Evolutionary conservation across 2,329 filamentous ascomycete species (phyloP).

Genomic region (Fusarium aywerte): DNA sequence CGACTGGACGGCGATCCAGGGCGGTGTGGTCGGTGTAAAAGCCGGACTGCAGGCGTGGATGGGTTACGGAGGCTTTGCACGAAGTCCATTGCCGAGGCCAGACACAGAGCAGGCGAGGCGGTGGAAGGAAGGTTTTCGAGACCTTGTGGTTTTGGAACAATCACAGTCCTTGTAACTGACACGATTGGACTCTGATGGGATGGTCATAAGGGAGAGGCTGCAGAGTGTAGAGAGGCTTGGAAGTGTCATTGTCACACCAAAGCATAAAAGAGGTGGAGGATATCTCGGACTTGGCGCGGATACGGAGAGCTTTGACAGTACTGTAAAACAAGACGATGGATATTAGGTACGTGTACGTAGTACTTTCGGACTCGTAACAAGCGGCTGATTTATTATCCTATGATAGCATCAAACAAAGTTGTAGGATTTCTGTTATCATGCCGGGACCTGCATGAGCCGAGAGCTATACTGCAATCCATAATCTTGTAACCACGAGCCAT

Average conservation of each 20-base stretch:
- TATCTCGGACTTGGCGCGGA: neutral
- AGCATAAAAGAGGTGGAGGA: slow-evolving; percentile 7
- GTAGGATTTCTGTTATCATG: neutral
- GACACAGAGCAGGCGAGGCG: slow-evolving; percentile 59
- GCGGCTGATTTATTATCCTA: neutral
- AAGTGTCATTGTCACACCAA: slow-evolving; percentile 24
- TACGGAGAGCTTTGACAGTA: slow-evolving; percentile 10
- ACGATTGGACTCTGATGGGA: slow-evolving; percentile 37
- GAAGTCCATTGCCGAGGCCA: slow-evolving; percentile 54
- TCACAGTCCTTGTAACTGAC: slow-evolving; percentile 55
- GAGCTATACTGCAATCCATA: neutral
- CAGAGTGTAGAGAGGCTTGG: no score
- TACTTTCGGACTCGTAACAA: slow-evolving; percentile 1
- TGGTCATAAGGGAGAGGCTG: slow-evolving; percentile 3
- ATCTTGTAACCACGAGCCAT: neutral
- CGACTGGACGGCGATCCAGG: slow-evolving; percentile 78
- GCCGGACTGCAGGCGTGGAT: slow-evolving; percentile 72
- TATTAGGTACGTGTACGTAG: neutral
- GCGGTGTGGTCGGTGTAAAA: slow-evolving; percentile 78
- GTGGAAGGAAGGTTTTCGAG: slow-evolving; percentile 68
- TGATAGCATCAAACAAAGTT: slow-evolving; percentile 10
- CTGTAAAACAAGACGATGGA: neutral
- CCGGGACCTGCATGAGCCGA: slow-evolving; percentile 33
- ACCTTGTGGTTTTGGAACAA: slow-evolving; percentile 64
- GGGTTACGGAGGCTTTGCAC: slow-evolving; percentile 70